phyloP scores from a whole-genome alignment of 139 green algal genomes.

The Chlorella vulgaris region DNA sequence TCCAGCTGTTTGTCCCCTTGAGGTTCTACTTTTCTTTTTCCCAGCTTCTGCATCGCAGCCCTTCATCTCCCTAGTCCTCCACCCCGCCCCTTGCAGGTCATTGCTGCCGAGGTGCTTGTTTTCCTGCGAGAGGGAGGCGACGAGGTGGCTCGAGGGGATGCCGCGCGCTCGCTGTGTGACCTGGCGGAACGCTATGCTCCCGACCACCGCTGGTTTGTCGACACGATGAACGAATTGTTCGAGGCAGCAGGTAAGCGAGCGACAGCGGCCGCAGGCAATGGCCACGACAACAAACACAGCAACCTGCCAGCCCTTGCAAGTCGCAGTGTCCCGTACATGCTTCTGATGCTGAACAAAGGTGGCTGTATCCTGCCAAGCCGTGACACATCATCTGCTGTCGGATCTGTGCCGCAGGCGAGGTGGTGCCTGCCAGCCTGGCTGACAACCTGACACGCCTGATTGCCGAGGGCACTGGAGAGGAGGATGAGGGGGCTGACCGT shows the following conservation, averaged over 20 bases:
- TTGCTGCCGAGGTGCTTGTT: slow-evolving; percentile 91
- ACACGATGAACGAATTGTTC: slow-evolving; percentile 78
- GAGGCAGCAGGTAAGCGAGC: slow-evolving; percentile 20
- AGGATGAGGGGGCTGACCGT: slow-evolving; percentile 46
- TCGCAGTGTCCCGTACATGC: too few species aligned
- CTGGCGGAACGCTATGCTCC: slow-evolving; percentile 93
- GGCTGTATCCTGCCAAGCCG: too few species aligned
- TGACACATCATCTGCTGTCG: too few species aligned
- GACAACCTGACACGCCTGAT: slow-evolving; percentile 89
- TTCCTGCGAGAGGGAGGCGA: slow-evolving; percentile 78
- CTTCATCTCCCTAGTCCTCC: not conserved
- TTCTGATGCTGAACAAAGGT: too few species aligned
- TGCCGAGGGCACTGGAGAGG: slow-evolving; percentile 77
- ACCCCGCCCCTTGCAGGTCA: slow-evolving; percentile 61
- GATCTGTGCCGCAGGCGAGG: slow-evolving; percentile 71
- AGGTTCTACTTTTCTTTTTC: too few species aligned
- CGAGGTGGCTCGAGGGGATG: slow-evolving; percentile 54
- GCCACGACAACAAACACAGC: too few species aligned
- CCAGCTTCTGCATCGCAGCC: too few species aligned
- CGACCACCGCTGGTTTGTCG: slow-evolving; percentile 89
- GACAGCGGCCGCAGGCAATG: too few species aligned
- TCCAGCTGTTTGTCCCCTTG: too few species aligned
- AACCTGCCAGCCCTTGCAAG: too few species aligned
- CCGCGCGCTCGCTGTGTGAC: slow-evolving; percentile 62
- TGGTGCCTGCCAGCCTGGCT: slow-evolving; percentile 69